These are phyloP conservation scores for Cornus suecica DNA, from an alignment of 148 eudicot genomes.

Conservation along the genomic window DNA sequence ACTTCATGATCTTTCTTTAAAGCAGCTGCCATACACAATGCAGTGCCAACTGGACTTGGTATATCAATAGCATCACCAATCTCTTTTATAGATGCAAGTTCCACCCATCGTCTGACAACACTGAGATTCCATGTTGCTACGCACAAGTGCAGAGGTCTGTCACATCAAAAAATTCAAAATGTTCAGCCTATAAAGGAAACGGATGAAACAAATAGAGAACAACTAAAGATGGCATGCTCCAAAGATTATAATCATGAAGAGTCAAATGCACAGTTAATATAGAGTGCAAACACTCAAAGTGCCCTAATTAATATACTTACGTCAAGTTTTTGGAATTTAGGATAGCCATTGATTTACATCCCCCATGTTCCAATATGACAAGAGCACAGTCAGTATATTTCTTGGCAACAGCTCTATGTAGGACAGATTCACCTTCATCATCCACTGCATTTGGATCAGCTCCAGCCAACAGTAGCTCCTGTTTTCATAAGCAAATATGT, in stretches of 20 bases:
- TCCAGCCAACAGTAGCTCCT: conserved; percentile 92
- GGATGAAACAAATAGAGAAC: neutral
- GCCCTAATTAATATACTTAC: conserved; percentile 41
- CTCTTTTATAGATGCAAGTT: conserved; percentile 74
- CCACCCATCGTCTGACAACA: conserved; percentile 88
- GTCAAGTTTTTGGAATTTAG: conserved; percentile 76
- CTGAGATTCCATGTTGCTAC: conserved; percentile 82
- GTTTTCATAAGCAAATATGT: conserved; percentile 27
- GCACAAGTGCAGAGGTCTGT: conserved; percentile 94
- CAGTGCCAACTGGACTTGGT: conserved; percentile 75
- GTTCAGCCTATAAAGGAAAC: neutral
- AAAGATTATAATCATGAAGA: conserved; percentile 5
- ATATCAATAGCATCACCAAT: conserved; percentile 82
- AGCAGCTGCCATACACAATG: conserved; percentile 96
- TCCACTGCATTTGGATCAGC: conserved; percentile 99
- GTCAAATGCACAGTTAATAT: neutral
- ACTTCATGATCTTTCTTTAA: conserved; percentile 91
- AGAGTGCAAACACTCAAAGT: neutral
- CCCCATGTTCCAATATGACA: conserved; percentile 91
- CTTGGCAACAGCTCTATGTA: conserved; percentile 91
- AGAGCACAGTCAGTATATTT: conserved; percentile 87
- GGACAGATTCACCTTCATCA: conserved; percentile 96
- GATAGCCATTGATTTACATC: conserved; percentile 82
- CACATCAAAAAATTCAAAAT: conserved; percentile 19
- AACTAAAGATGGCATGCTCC: neutral